Percentiles rank a stretch among this genome's conserved stretches.
Conservation (phyloP, 352 stramenopile genomes). For the Aphanomyces euteiches region DNA sequence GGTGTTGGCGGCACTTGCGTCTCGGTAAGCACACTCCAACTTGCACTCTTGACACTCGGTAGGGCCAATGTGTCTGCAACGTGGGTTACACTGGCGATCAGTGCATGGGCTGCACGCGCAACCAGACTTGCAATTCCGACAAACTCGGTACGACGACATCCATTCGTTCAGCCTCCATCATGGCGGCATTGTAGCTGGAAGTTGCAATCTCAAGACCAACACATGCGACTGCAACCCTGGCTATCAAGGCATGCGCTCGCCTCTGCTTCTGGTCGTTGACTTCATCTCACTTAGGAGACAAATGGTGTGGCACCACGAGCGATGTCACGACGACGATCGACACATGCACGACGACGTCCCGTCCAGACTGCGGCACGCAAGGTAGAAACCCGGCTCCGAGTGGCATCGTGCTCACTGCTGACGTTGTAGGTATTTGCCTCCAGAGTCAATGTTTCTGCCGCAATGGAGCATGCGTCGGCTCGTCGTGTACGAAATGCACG, state of each 20-base stretch:
- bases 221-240: conserved; percentile 18
- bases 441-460: background rate
- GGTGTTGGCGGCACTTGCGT: conserved; percentile 11
- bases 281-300: background rate
- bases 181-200: background rate
- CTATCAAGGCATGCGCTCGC: conserved; percentile 3
- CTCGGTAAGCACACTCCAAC: background rate
- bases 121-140: conserved; percentile 13
- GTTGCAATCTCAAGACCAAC: conserved; percentile 26
- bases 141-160: conserved; percentile 4
- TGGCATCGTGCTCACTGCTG: background rate
- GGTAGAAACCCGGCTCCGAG: background rate
- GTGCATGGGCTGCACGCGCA: conserved; percentile 7
- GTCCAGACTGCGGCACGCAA: conserved; percentile 5
- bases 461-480: background rate
- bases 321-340: conserved; percentile 2
- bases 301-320: conserved; percentile 10
- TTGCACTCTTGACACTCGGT: background rate
- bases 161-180: background rate
- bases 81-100: conserved; percentile 13
- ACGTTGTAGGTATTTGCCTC: background rate
- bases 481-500: background rate
- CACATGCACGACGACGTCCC: background rate
- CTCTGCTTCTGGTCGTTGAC: background rate
- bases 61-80: conserved; percentile 25